phyloP scores from a whole-genome alignment of 352 stramenopile species.

The Phytopythium boreale region DNA sequence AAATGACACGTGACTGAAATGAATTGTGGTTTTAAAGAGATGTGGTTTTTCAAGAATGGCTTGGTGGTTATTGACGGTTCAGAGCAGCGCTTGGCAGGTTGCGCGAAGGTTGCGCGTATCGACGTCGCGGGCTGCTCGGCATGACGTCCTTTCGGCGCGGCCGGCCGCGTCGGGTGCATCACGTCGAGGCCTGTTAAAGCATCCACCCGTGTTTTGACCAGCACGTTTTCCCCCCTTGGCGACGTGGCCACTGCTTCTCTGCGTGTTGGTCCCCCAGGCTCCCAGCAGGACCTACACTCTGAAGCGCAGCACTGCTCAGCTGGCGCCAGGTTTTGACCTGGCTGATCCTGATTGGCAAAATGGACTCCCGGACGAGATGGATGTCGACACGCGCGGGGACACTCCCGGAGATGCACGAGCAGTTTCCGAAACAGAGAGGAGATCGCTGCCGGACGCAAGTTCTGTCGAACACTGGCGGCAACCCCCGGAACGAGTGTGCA shows the following conservation, averaged over 20 bases:
- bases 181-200: background rate
- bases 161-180: background rate
- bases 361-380: too few relatives aligned
- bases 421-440: background rate
- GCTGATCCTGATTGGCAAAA: background rate
- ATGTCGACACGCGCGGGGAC: background rate
- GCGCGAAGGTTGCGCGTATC: conserved; percentile 11
- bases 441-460: background rate
- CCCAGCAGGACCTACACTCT: background rate
- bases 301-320: background rate
- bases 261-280: background rate
- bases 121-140: background rate
- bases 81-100: background rate
- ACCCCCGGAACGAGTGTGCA: background rate
- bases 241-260: too few relatives aligned
- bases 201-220: background rate
- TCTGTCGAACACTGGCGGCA: background rate
- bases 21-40: background rate
- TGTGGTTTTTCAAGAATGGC: background rate
- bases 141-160: conserved; percentile 5
- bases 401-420: background rate
- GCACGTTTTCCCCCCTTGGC: background rate
- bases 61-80: background rate
- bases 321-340: background rate
- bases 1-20: background rate